Conservation (phyloP, 1,139 yeast species). For the Schizosaccharomyces versatilis region DNA sequence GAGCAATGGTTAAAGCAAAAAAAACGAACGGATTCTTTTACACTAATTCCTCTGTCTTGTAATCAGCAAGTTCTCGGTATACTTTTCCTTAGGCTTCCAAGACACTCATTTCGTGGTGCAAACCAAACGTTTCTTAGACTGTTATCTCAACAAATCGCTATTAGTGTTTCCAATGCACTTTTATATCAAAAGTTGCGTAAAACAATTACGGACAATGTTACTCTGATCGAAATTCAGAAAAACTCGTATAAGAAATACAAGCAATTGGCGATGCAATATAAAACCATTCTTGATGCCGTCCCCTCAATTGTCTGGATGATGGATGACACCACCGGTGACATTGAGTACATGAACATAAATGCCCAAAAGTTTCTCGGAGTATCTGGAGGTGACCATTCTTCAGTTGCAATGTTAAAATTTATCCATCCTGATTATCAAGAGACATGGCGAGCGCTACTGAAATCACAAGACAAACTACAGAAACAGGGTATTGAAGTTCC, state of each 20-base stretch:
- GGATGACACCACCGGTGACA: slow-evolving; percentile 7
- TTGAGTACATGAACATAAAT: slow-evolving; percentile 12
- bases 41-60: slow-evolving; percentile 12
- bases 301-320: slow-evolving; percentile 14
- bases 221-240: slow-evolving; percentile 13
- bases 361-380: slow-evolving; percentile 14
- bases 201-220: slow-evolving; percentile 13
- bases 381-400: slow-evolving; percentile 16
- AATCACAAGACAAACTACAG: not conserved
- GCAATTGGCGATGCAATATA: slow-evolving; percentile 11
- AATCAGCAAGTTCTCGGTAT: slow-evolving; percentile 11
- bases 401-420: slow-evolving; percentile 15
- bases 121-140: slow-evolving; percentile 12
- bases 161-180: slow-evolving; percentile 13
- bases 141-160: slow-evolving; percentile 13
- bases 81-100: slow-evolving; percentile 13
- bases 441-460: not conserved
- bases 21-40: slow-evolving; percentile 10
- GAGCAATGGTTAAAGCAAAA: slow-evolving; percentile 9
- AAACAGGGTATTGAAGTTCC: not conserved
- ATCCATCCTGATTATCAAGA: not conserved
- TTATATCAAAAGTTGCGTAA: slow-evolving; percentile 12
- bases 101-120: slow-evolving; percentile 11
- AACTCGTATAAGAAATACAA: slow-evolving; percentile 11
- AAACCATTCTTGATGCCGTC: slow-evolving; percentile 13